Conservation (phyloP, 257 asterid species). For the Buddleja alternifolia region DNA sequence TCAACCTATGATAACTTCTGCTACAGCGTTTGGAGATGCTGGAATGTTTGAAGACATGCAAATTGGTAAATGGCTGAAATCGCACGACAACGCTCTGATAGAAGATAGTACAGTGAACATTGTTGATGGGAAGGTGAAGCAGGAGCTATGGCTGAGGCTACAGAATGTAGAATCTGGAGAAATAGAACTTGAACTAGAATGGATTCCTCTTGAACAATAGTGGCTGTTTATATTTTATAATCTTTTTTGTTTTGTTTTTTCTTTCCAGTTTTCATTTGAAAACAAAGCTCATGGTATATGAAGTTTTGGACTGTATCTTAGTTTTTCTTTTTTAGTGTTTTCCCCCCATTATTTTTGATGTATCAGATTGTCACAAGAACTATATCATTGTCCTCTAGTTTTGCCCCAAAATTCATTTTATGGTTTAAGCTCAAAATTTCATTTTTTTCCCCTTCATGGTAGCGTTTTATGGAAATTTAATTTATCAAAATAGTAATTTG, state of each 20-base stretch:
- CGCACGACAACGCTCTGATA: slow-evolving; percentile 76
- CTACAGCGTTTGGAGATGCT: slow-evolving; percentile 82
- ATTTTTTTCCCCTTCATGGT: too few relatives aligned
- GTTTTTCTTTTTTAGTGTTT: too few relatives aligned
- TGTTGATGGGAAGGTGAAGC: slow-evolving; percentile 90
- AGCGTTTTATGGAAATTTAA: too few relatives aligned
- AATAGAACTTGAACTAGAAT: slow-evolving; percentile 85
- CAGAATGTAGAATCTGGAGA: slow-evolving; percentile 98
- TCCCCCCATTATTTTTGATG: too few relatives aligned
- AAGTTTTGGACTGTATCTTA: too few relatives aligned
- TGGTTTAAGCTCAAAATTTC: too few relatives aligned
- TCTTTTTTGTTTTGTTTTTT: too few relatives aligned
- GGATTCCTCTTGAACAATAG: slow-evolving; percentile 77
- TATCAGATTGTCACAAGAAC: too few relatives aligned
- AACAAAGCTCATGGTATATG: background rate
- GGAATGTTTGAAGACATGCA: slow-evolving; percentile 91
- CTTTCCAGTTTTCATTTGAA: background rate
- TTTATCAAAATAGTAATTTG: too few relatives aligned
- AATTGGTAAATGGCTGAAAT: slow-evolving; percentile 96
- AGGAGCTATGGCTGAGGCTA: slow-evolving; percentile 76
- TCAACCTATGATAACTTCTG: slow-evolving; percentile 92
- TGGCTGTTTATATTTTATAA: background rate
- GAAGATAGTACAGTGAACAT: slow-evolving; percentile 91
- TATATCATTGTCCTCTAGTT: too few relatives aligned
- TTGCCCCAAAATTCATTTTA: too few relatives aligned